phyloP scores from a whole-genome alignment of 176 grass and related monocot species.

The Rhynchospora pubera region DNA sequence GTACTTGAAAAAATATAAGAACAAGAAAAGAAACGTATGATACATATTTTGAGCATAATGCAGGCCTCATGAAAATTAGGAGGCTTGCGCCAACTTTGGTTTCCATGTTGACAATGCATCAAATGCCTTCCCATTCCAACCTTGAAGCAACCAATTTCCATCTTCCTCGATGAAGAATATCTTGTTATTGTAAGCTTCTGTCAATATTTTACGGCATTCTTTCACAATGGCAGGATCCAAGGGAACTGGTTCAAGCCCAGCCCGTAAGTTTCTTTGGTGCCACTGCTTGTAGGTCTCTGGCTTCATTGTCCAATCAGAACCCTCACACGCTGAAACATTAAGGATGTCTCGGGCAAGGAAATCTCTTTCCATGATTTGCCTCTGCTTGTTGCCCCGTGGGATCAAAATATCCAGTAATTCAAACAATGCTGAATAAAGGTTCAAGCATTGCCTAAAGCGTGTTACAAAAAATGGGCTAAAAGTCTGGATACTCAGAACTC shows the following conservation, averaged over 20 bases:
- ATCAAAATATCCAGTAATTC: not conserved
- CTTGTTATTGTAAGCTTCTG: not conserved
- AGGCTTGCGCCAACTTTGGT: not conserved
- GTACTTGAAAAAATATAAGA: too few species aligned
- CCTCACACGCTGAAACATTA: not conserved
- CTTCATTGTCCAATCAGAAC: not conserved
- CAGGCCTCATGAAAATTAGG: not conserved
- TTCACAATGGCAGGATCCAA: not conserved
- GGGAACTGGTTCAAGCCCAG: not conserved
- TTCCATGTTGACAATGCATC: not conserved
- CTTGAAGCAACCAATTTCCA: not conserved
- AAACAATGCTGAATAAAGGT: not conserved
- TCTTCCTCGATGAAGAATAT: not conserved
- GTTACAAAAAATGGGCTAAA: not conserved
- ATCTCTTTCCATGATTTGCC: not conserved
- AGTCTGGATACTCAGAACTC: not conserved
- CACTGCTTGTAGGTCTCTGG: not conserved
- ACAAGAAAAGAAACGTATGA: too few species aligned
- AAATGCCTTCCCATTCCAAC: conserved; percentile 1
- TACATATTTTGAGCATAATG: too few species aligned
- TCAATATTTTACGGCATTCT: not conserved
- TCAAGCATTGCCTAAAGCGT: not conserved
- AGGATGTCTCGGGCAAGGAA: not conserved
- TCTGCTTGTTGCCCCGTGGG: not conserved
- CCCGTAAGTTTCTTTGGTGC: not conserved